Evolutionary conservation across 805 yeast genomes (phyloP).

Genomic region (Candida ipomoeae): DNA sequence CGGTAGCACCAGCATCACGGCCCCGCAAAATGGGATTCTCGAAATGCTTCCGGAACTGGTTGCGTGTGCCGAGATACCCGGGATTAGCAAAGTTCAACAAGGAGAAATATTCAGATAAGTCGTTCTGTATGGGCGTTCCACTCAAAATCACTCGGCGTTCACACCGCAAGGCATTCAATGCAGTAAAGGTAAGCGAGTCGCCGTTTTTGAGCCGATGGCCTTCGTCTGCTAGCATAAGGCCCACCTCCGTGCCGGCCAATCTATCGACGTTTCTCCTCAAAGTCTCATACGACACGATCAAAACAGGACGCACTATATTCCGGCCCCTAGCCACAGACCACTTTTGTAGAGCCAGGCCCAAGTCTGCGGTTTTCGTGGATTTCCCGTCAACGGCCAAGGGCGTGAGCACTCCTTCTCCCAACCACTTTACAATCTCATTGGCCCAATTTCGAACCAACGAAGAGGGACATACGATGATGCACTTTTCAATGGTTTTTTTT

Average conservation of each 20-base stretch:
- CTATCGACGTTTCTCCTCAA: conserved; percentile 78
- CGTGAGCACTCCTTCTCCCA: conserved; percentile 84
- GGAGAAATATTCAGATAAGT: conserved; percentile 89
- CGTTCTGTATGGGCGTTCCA: conserved; percentile 97
- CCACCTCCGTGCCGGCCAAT: conserved; percentile 73
- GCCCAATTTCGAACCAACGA: conserved; percentile 96
- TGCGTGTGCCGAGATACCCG: conserved; percentile 79
- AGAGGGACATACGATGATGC: conserved; percentile 92
- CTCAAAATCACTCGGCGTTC: conserved; percentile 86
- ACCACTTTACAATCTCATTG: conserved; percentile 90
- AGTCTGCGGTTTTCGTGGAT: conserved; percentile 63
- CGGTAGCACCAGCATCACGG: conserved; percentile 86
- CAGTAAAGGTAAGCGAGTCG: conserved; percentile 85
- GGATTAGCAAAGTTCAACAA: conserved; percentile 91
- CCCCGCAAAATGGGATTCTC: conserved; percentile 79
- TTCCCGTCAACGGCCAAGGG: conserved; percentile 94
- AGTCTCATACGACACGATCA: conserved; percentile 93
- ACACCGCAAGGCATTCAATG: conserved; percentile 78
- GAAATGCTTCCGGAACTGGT: conserved; percentile 78
- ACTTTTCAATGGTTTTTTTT: conserved; percentile 76
- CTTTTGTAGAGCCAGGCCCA: conserved; percentile 60
- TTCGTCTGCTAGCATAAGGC: conserved; percentile 58
- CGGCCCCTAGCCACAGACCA: conserved; percentile 92
- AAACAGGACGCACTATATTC: conserved; percentile 84
- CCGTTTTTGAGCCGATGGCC: conserved; percentile 56